phyloP scores from a whole-genome alignment of 805 yeast species.

The Blastobotrys chiropterorum region DNA sequence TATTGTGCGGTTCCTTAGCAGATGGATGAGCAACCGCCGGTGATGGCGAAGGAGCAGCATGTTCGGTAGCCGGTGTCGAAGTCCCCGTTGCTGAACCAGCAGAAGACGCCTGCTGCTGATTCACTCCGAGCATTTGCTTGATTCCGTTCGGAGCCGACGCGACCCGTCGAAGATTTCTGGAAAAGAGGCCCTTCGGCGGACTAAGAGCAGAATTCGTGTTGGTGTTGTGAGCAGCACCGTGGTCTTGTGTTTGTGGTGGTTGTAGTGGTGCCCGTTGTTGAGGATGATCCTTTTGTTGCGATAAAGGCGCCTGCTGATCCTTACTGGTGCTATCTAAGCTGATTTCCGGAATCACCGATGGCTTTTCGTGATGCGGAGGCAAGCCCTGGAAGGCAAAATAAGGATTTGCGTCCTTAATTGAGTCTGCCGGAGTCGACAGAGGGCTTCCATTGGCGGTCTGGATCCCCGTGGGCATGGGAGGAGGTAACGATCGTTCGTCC shows the following conservation, averaged over 20 bases:
- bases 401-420: conserved; percentile 33
- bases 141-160: conserved; percentile 78
- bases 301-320: neutral
- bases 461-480: neutral
- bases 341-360: neutral
- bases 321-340: neutral
- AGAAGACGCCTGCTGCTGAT: neutral
- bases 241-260: conserved; percentile 14
- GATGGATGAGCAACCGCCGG: neutral
- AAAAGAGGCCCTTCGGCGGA: conserved; percentile 21
- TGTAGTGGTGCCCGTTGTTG: neutral
- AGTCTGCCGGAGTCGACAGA: conserved; percentile 7
- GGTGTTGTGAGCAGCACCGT: too few relatives aligned
- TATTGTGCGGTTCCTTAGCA: neutral
- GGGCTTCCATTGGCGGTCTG: conserved; percentile 28
- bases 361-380: conserved; percentile 43
- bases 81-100: too few relatives aligned
- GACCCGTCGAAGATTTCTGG: conserved; percentile 51
- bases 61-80: too few relatives aligned
- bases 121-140: conserved; percentile 25
- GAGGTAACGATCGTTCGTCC: neutral
- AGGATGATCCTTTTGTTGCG: neutral
- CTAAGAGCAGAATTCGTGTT: neutral
- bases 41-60: too few relatives aligned
- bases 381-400: conserved; percentile 55